Percentiles rank a stretch among this genome's conserved stretches.
These are phyloP conservation scores for Pachysolen tannophilus DNA, from an alignment of 805 yeast genomes.

Conservation along the genomic window DNA sequence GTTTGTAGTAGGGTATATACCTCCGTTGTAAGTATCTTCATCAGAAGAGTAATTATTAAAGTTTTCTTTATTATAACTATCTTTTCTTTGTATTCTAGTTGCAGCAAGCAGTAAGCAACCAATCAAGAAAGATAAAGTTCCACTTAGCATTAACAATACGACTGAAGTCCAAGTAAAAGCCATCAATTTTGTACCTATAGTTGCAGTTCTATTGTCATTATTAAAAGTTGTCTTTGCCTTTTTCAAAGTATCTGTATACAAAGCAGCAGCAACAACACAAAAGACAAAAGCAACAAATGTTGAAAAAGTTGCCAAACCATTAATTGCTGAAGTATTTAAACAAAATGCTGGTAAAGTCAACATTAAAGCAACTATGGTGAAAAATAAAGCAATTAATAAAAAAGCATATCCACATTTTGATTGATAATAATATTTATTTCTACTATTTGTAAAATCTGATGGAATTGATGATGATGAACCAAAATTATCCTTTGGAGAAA, in stretches of 20 bases:
- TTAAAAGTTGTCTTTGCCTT: slow-evolving; percentile 2
- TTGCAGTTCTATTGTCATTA: slow-evolving; percentile 1
- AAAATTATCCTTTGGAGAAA: slow-evolving; percentile 76
- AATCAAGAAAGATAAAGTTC: slow-evolving; percentile 1
- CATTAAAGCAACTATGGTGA: slow-evolving; percentile 3
- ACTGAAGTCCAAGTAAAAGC: slow-evolving; percentile 8
- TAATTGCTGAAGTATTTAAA: slow-evolving; percentile 1
- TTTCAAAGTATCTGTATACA: slow-evolving; percentile 4
- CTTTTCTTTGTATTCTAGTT: slow-evolving; percentile 1
- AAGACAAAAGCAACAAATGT: slow-evolving; percentile 3
- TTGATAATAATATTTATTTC: slow-evolving; percentile 54
- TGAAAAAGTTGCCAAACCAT: neutral
- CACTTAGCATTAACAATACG: slow-evolving; percentile 3
- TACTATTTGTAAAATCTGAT: slow-evolving; percentile 38
- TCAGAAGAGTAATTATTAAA: slow-evolving; percentile 4
- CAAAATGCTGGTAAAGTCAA: slow-evolving; percentile 2
- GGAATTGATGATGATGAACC: slow-evolving; percentile 45
- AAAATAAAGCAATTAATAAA: slow-evolving; percentile 46
- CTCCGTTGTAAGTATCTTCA: slow-evolving; percentile 4
- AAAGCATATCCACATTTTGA: slow-evolving; percentile 62
- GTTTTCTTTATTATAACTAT: neutral
- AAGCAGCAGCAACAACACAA: slow-evolving; percentile 6
- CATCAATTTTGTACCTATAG: slow-evolving; percentile 8
- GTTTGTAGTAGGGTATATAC: neutral
- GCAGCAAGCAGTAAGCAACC: slow-evolving; percentile 7